Conservation (phyloP, 2,329 filamentous ascomycete species). For the Pseudogymnoascus sp. region DNA sequence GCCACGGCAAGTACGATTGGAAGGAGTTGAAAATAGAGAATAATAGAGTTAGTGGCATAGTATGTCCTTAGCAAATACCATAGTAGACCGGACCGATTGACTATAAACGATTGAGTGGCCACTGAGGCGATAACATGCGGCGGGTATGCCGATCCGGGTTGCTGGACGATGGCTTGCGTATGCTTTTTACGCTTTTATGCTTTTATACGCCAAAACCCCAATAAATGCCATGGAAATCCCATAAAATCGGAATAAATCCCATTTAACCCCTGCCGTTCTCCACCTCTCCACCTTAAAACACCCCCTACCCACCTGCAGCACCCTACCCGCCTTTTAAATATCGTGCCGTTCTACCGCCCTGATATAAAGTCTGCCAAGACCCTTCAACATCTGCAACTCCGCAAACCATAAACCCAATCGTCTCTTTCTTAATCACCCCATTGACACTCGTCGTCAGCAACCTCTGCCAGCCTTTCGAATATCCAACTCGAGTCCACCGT, state of each 20-base stretch:
- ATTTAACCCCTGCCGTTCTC: not conserved
- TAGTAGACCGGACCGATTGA: not conserved
- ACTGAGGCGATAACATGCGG: not conserved
- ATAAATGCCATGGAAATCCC: not conserved
- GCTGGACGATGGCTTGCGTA: not conserved
- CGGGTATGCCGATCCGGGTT: not conserved
- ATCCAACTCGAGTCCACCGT: not conserved
- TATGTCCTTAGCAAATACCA: not conserved
- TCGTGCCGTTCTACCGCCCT: slow-evolving; percentile 6
- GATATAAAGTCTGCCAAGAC: not conserved
- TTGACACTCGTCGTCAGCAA: not conserved
- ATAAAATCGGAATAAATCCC: not conserved
- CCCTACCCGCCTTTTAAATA: not conserved
- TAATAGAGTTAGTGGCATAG: not conserved
- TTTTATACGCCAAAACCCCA: not conserved
- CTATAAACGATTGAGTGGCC: not conserved
- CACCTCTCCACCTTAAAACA: not conserved
- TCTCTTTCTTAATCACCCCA: not conserved
- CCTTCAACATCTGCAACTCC: not conserved
- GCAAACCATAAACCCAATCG: not conserved
- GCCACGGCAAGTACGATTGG: not conserved
- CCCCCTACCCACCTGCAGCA: not conserved
- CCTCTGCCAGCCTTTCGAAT: not conserved
- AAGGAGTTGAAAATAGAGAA: not conserved
- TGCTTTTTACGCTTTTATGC: not conserved